phyloP scores from a whole-genome alignment of 257 asterid species.

The Eustoma russellianum region DNA sequence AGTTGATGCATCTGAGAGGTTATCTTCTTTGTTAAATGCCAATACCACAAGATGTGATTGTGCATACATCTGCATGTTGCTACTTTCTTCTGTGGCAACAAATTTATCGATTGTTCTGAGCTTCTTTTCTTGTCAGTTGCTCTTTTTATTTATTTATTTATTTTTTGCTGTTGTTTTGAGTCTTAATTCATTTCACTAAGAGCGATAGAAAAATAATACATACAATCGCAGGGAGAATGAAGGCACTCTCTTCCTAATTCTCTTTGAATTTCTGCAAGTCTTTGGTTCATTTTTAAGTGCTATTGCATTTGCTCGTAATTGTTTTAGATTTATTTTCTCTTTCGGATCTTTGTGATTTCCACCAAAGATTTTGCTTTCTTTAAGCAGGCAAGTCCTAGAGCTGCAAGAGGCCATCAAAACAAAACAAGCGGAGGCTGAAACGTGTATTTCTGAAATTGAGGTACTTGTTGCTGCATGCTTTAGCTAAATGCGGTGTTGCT shows the following conservation, averaged over 20 bases:
- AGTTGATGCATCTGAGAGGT: slow-evolving; percentile 89
- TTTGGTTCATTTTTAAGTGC: background rate
- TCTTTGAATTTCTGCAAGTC: background rate
- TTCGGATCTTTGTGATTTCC: background rate
- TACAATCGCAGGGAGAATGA: no score
- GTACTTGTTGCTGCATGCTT: slow-evolving; percentile 19
- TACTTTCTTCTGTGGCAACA: no score
- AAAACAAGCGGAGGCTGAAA: slow-evolving; percentile 76
- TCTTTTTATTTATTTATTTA: no score
- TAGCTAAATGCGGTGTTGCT: no score
- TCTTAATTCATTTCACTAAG: no score
- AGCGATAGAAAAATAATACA: no score
- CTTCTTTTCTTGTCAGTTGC: no score
- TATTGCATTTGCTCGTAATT: no score
- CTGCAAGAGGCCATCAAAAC: slow-evolving; percentile 80
- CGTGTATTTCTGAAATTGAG: slow-evolving; percentile 93
- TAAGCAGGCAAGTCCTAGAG: slow-evolving; percentile 72
- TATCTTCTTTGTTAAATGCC: slow-evolving; percentile 14
- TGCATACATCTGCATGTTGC: background rate
- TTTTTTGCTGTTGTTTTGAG: no score
- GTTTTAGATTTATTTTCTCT: background rate
- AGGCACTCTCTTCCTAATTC: no score
- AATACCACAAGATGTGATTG: background rate
- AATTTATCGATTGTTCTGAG: no score
- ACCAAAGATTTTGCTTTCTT: slow-evolving; percentile 9